phyloP scores from a whole-genome alignment of 129 eudicot species.

The Daucus carota region DH1_v3.0 NC_030381.2:32835501-32836000 shows the following conservation, averaged over 20 bases:
- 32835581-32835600: too few relatives aligned
- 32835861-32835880: neutral
- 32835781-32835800: neutral
- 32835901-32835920: neutral
- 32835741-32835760: neutral
- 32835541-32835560: too few relatives aligned
- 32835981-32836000: too few relatives aligned
- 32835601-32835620: too few relatives aligned
- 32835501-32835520: too few relatives aligned
- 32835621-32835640: neutral
- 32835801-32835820: neutral
- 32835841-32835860: neutral
- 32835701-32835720: neutral
- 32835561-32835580: too few relatives aligned
- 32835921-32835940: neutral
- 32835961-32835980: neutral
- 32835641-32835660: neutral
- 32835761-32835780: neutral
- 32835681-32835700: neutral
- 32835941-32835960: neutral
- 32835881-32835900: neutral
- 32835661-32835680: neutral
- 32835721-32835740: constrained; percentile 1
- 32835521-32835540: too few relatives aligned
- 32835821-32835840: neutral